Base-by-base conservation (phyloP, 805 yeast genomes). In the Danielozyma ontarioensis region DNA sequence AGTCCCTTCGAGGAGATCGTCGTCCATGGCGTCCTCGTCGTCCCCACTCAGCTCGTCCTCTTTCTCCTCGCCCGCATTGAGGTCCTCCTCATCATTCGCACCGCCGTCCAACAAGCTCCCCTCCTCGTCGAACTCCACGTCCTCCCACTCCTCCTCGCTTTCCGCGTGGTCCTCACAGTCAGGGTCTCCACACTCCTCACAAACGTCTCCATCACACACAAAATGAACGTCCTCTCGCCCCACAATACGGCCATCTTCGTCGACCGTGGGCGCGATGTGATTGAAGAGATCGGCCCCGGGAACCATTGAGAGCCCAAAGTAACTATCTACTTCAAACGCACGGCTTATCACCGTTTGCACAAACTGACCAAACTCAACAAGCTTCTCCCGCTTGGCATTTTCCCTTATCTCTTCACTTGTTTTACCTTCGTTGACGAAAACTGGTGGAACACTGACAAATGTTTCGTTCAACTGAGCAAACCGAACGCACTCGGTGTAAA, bases 281-380 rank as follows among this genome's bases (percentile, higher is more conserved):
- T 89, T 89, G 59, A 88, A 86, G 23, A 90, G 61, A 57, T 89
- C 96, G 0, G 96, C 97, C 12, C 88, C 85, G 0, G 97, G 96
- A 16, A 89, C 95, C 31, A 90, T 61, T 0, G 84, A 86, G 19
- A 80, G 66, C 21, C 78, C 83, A 46, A 82, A 86, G 51, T 57
- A 88, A 31, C 68, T 68, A 55, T 90, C 97, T 18, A 89, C 75
- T 26, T 78, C 79, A 53, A 90, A 89, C 1, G 89, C 88, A 40
- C 96, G 69, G 1, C 93, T 76, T 0, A 89, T 77, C 12, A 86
- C 69, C 0, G 80, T 72, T 46, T 71, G 74, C 4, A 76, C 76
- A 2, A 68, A 65, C 5, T 76, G 70, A 2, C 83, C 78, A 42
- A 85, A 84, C 13, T 53, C 52, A 6, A 53, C 44, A 35, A 74